A percentile compares a stretch with the other conserved stretches of the same genome.
Evolutionary conservation across 805 yeast genomes (phyloP).

Genomic region (Starmera quercuum): DNA sequence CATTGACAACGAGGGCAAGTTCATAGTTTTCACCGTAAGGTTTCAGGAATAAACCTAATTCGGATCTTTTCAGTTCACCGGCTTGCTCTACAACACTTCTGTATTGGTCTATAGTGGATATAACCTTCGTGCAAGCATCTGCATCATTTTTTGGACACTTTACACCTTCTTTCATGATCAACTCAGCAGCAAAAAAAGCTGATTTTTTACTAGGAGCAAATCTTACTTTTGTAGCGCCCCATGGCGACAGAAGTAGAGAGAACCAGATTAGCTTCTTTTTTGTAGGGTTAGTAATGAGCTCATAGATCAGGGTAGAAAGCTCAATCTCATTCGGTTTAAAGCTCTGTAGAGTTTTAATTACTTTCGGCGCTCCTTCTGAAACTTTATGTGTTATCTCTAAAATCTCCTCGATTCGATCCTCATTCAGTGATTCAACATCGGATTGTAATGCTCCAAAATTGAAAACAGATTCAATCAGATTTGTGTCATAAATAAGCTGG

Average conservation of each 20-base stretch:
- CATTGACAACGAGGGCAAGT: slow-evolving; percentile 26
- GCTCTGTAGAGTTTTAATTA: background rate
- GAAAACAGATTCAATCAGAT: slow-evolving; percentile 54
- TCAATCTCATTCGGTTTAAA: background rate
- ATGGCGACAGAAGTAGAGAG: slow-evolving; percentile 42
- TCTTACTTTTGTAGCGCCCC: slow-evolving; percentile 30
- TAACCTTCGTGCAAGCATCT: slow-evolving; percentile 39
- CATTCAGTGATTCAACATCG: slow-evolving; percentile 15
- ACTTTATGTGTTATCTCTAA: slow-evolving; percentile 4
- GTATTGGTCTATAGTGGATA: slow-evolving; percentile 24
- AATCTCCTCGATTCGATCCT: slow-evolving; percentile 3
- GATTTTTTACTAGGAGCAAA: slow-evolving; percentile 32
- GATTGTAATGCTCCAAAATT: slow-evolving; percentile 21
- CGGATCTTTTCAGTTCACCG: slow-evolving; percentile 37
- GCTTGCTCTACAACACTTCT: slow-evolving; percentile 19
- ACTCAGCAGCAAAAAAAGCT: slow-evolving; percentile 32
- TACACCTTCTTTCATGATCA: slow-evolving; percentile 61
- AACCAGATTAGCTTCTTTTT: slow-evolving; percentile 28
- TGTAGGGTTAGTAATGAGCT: background rate
- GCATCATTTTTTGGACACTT: slow-evolving; percentile 54
- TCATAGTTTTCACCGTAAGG: slow-evolving; percentile 46
- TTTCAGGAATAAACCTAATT: slow-evolving; percentile 53
- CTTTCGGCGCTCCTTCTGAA: slow-evolving; percentile 20
- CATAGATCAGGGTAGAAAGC: background rate
- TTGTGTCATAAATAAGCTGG: slow-evolving; percentile 44